phyloP scores from a whole-genome alignment of 345 rosid genomes.

The Toxicodendron radicans region DNA sequence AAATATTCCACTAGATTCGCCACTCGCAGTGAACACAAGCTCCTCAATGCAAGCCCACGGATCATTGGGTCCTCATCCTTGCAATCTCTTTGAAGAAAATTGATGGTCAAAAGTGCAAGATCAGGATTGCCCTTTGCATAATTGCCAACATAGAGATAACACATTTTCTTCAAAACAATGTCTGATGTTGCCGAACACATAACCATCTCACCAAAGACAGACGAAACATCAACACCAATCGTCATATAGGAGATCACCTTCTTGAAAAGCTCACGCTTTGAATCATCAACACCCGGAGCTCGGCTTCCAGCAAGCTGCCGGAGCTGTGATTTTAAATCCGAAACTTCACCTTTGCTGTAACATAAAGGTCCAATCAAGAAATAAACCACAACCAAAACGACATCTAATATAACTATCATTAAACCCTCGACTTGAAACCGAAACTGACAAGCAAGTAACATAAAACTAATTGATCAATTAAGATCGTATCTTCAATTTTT shows the following conservation, averaged over 20 bases:
- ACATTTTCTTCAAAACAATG: slow-evolving; percentile 97
- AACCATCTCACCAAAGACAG: slow-evolving; percentile 97
- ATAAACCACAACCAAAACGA: neutral
- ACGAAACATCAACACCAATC: slow-evolving; percentile 87
- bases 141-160: slow-evolving; percentile 94
- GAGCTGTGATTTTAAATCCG: slow-evolving; percentile 90
- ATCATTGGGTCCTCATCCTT: slow-evolving; percentile 96
- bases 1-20: slow-evolving; percentile 93
- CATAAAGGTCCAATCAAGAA: neutral
- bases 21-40: slow-evolving; percentile 84
- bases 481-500: no score
- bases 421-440: neutral
- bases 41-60: slow-evolving; percentile 91
- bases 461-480: neutral
- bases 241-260: slow-evolving; percentile 96
- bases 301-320: slow-evolving; percentile 97
- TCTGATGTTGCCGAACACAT: slow-evolving; percentile 99
- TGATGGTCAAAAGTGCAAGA: slow-evolving; percentile 85
- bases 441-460: slow-evolving; percentile 2
- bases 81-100: slow-evolving; percentile 97
- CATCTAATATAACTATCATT: neutral
- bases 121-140: slow-evolving; percentile 97
- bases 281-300: slow-evolving; percentile 92
- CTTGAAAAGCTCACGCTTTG: slow-evolving; percentile 92
- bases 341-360: slow-evolving; percentile 87